phyloP scores from a whole-genome alignment of 1,284 basidiomycete genomes.

The Leccinum subrobustum region DNA sequence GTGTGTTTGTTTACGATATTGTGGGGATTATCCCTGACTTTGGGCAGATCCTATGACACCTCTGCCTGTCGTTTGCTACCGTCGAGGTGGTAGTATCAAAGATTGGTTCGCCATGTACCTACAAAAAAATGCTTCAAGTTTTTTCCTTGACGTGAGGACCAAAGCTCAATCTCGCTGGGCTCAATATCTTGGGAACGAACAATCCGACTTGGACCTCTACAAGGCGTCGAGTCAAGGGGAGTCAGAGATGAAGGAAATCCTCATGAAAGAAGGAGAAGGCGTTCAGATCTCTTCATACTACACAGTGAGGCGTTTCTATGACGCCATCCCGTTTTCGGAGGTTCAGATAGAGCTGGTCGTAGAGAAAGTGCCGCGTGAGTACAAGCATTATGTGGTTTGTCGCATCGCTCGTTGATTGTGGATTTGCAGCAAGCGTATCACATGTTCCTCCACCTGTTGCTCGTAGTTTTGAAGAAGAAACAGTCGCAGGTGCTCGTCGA shows the following conservation, averaged over 20 bases:
- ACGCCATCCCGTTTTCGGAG: too few species aligned
- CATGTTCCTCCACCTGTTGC: too few species aligned
- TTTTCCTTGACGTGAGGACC: too few species aligned
- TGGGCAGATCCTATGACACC: neutral
- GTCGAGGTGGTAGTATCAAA: neutral
- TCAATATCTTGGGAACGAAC: neutral
- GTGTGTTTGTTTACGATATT: neutral
- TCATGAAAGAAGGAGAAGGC: neutral
- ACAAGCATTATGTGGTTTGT: neutral
- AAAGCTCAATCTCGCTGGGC: neutral
- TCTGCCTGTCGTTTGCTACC: neutral
- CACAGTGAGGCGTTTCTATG: accelerated
- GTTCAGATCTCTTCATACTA: too few species aligned
- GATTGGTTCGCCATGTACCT: neutral
- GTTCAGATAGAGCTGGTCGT: too few species aligned
- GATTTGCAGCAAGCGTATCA: neutral
- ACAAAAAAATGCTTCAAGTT: too few species aligned
- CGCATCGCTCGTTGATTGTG: neutral
- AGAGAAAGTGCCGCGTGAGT: too few species aligned
- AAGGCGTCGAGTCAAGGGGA: too few species aligned
- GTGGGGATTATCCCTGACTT: neutral
- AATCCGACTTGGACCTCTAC: neutral
- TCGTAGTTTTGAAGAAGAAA: too few species aligned
- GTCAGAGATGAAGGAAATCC: too few species aligned
- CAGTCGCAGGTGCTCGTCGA: neutral